Percentiles rank a stretch among this genome's conserved stretches.
Evolutionary conservation across 768 basidiomycete species (phyloP).

Genomic region (Auricularia sp.): DNA sequence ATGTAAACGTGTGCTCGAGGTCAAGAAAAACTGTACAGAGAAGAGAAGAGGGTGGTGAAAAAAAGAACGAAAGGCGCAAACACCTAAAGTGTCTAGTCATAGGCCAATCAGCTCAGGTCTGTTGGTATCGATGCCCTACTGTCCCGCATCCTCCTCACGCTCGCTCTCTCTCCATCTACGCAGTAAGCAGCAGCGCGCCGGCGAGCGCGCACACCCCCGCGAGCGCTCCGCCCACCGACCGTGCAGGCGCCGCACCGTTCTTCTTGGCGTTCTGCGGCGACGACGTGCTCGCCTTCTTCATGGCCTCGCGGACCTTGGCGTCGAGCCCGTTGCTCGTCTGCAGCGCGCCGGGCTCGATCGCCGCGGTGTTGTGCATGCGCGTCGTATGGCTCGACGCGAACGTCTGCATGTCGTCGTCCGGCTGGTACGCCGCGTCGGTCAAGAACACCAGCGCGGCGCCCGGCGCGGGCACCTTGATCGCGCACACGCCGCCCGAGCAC

Average conservation of each 20-base stretch:
- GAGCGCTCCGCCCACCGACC: background rate
- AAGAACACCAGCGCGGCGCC: conserved; percentile 71
- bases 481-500: conserved; percentile 48
- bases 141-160: no score
- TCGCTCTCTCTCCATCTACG: background rate
- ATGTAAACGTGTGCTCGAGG: no score
- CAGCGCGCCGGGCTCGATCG: background rate
- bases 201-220: background rate
- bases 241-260: background rate
- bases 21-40: no score
- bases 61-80: no score
- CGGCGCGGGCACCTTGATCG: conserved; percentile 55
- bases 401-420: background rate
- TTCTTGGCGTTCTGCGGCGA: background rate
- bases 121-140: no score
- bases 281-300: background rate
- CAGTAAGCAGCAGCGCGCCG: background rate
- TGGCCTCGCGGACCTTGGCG: background rate
- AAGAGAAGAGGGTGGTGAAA: no score
- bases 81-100: no score
- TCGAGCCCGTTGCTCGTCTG: background rate
- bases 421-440: conserved; percentile 9
- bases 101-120: no score
- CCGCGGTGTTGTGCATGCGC: background rate
- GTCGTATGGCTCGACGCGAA: background rate